Percentiles rank a stretch among this genome's conserved stretches.
Evolutionary conservation across 148 eudicot genomes (phyloP).

Genomic region (Cornus kousa): DNA sequence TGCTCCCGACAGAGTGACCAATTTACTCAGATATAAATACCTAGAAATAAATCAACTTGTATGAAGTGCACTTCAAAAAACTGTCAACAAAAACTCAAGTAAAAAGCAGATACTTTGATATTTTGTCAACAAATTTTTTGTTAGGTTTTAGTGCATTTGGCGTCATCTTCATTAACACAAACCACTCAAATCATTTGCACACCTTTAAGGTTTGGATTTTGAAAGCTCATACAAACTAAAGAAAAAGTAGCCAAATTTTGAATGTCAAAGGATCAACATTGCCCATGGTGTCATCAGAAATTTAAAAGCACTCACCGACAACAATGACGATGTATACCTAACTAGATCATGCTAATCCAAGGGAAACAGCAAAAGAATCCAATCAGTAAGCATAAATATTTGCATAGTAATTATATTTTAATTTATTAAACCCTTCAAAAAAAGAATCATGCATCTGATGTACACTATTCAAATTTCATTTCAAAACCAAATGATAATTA

Average conservation of each 20-base stretch:
- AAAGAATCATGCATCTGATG: background rate
- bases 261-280: too few relatives aligned
- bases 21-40: constrained; percentile 61
- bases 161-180: constrained; percentile 1
- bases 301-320: constrained; percentile 1
- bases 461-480: background rate
- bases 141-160: constrained; percentile 5
- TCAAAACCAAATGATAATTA: background rate
- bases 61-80: background rate
- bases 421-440: background rate
- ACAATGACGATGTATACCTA: background rate
- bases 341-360: constrained; percentile 2
- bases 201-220: background rate
- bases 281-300: too few relatives aligned
- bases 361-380: background rate
- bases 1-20: constrained; percentile 54
- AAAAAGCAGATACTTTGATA: background rate
- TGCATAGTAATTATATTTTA: background rate
- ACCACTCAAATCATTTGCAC: constrained; percentile 8
- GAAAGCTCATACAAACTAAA: too few relatives aligned
- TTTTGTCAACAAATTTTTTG: background rate
- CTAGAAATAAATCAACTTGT: constrained; percentile 17
- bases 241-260: too few relatives aligned
- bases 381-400: background rate
- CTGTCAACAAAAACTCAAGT: background rate